phyloP scores from a whole-genome alignment of 192 early-diverging fungal genomes.

The Backusella circina region DNA sequence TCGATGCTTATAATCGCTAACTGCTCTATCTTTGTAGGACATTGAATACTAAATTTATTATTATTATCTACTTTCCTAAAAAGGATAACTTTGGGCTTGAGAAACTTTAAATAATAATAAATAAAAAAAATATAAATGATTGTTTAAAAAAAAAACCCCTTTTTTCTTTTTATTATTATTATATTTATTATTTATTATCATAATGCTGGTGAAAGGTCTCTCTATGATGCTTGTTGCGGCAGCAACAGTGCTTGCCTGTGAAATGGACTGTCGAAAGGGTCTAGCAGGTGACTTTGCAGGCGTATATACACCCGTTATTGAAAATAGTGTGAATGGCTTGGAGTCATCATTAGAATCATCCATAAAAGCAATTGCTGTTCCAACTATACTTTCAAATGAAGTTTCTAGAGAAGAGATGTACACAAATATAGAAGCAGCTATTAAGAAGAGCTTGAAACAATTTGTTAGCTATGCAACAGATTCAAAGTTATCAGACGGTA shows the following conservation, averaged over 20 bases:
- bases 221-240: background rate
- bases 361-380: slow-evolving; percentile 23
- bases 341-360: slow-evolving; percentile 14
- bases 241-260: slow-evolving; percentile 37
- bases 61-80: slow-evolving; percentile 3
- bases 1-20: background rate
- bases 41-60: slow-evolving; percentile 14
- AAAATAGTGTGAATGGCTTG: slow-evolving; percentile 29
- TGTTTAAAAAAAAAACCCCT: background rate
- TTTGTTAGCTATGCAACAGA: slow-evolving; percentile 22
- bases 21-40: background rate
- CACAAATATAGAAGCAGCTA: slow-evolving; percentile 16
- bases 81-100: background rate
- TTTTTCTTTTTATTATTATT: slow-evolving; percentile 1
- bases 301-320: slow-evolving; percentile 36
- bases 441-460: slow-evolving; percentile 11
- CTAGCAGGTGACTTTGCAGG: slow-evolving; percentile 43
- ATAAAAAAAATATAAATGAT: background rate
- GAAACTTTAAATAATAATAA: background rate
- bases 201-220: slow-evolving; percentile 4
- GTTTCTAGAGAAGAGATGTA: slow-evolving; percentile 13
- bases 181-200: slow-evolving; percentile 8
- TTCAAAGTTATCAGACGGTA: slow-evolving; percentile 32
- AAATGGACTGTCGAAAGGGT: slow-evolving; percentile 47
- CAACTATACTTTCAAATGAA: slow-evolving; percentile 17